These are phyloP conservation scores for Blastobotrys aristatus DNA, from an alignment of 1,139 yeast genomes.

Conservation along the genomic window DNA sequence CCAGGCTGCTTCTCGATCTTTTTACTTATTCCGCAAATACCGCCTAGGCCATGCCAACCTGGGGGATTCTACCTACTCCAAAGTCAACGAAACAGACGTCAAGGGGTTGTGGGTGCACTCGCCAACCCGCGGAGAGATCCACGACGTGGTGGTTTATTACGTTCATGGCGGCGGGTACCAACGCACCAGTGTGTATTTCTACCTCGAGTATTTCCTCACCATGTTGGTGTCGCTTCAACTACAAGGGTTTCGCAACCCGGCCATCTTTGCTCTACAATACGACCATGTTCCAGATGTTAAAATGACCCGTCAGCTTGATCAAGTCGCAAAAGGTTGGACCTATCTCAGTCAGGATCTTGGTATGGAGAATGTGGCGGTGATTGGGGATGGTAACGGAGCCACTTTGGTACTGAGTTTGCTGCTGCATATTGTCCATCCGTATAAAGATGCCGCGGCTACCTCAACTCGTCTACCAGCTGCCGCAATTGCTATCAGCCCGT, in stretches of 20 bases:
- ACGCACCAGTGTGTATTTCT: constrained; percentile 34
- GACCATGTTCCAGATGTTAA: constrained; percentile 26
- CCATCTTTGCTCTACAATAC: constrained; percentile 37
- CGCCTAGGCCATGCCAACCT: constrained; percentile 28
- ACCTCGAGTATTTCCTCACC: constrained; percentile 38
- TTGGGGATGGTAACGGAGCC: constrained; percentile 45
- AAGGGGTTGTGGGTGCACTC: constrained; percentile 38
- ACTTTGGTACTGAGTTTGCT: constrained; percentile 37
- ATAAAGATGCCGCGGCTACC: constrained; percentile 19
- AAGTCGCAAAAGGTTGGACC: constrained; percentile 33
- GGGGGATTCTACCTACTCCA: constrained; percentile 23
- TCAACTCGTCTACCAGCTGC: constrained; percentile 33
- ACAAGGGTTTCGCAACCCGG: constrained; percentile 45
- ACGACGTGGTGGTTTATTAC: constrained; percentile 37
- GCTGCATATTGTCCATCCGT: constrained; percentile 34
- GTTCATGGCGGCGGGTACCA: constrained; percentile 38
- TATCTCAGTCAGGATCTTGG: constrained; percentile 26
- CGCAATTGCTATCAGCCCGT: constrained; percentile 39
- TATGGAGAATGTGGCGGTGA: constrained; percentile 30
- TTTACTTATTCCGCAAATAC: constrained; percentile 26
- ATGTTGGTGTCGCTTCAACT: constrained; percentile 37
- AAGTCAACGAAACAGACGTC: constrained; percentile 16
- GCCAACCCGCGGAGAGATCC: constrained; percentile 27
- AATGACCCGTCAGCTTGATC: constrained; percentile 30
- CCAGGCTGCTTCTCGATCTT: constrained; percentile 19